A percentile compares a stretch with the other conserved stretches of the same genome.
These are phyloP conservation scores for Globisporangium takayamanum DNA, from an alignment of 352 stramenopile genomes.

Conservation along the genomic window DNA sequence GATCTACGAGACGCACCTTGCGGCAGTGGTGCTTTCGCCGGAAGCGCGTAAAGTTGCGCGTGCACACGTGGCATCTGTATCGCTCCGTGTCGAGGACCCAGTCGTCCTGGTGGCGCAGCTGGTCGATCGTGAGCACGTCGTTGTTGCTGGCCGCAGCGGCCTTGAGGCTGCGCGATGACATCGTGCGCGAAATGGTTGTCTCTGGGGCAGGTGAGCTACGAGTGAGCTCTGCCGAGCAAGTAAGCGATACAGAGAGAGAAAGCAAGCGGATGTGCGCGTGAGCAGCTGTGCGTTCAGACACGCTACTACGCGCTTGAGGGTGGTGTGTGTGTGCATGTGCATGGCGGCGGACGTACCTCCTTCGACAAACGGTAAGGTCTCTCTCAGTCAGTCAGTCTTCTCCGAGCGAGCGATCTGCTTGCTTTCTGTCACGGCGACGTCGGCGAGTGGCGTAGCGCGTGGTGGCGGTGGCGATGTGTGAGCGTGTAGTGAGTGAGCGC, in stretches of 20 bases:
- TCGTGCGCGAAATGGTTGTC: slow-evolving; percentile 14
- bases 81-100: slow-evolving; percentile 86
- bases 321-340: no score
- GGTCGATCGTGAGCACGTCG: slow-evolving; percentile 85
- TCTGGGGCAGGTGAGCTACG: not conserved
- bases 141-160: slow-evolving; percentile 65
- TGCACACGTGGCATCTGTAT: slow-evolving; percentile 86
- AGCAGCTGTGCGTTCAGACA: not conserved
- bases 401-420: not conserved
- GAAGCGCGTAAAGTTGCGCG: slow-evolving; percentile 84
- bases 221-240: not conserved
- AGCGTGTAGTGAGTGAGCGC: not conserved
- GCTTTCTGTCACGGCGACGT: not conserved
- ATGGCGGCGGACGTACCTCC: no score
- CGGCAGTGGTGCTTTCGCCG: slow-evolving; percentile 87
- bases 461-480: not conserved
- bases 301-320: no score
- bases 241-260: not conserved
- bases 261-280: not conserved
- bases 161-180: slow-evolving; percentile 73
- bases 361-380: no score
- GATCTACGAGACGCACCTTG: slow-evolving; percentile 36
- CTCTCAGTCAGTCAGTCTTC: not conserved
- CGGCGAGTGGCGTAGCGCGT: not conserved
- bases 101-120: slow-evolving; percentile 84